Conservation (phyloP, 78 protist genomes). For the Polysphondylium violaceum region DNA sequence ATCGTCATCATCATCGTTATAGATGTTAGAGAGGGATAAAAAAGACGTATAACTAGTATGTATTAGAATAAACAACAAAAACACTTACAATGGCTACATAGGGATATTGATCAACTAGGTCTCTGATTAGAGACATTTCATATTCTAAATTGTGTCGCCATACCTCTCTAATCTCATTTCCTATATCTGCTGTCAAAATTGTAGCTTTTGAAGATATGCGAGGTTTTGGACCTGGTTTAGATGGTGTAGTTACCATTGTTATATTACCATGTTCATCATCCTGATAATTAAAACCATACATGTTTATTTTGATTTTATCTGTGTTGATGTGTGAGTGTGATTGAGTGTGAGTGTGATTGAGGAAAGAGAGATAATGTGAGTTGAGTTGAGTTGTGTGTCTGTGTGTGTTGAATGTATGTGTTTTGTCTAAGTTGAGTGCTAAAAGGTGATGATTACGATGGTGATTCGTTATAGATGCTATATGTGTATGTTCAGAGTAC, state of each 20-base stretch:
- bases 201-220: conserved; percentile 4
- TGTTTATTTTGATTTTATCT: too few species aligned
- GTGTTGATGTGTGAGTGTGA: too few species aligned
- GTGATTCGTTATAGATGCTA: too few species aligned
- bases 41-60: neutral
- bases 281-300: conserved; percentile 10
- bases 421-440: too few species aligned
- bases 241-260: conserved; percentile 18
- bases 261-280: conserved; percentile 29
- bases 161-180: conserved; percentile 87
- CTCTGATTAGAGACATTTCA: conserved; percentile 89
- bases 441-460: too few species aligned
- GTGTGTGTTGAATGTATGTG: too few species aligned
- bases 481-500: too few species aligned
- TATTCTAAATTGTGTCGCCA: conserved; percentile 91
- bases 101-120: conserved; percentile 89
- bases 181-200: conserved; percentile 13
- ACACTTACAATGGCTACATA: conserved; percentile 93
- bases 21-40: neutral
- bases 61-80: too few species aligned
- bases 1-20: neutral
- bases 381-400: too few species aligned
- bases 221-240: neutral
- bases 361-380: too few species aligned
- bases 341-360: too few species aligned